Conservation (phyloP, 768 basidiomycete genomes). For the Pulveroboletus ravenelii region DNA sequence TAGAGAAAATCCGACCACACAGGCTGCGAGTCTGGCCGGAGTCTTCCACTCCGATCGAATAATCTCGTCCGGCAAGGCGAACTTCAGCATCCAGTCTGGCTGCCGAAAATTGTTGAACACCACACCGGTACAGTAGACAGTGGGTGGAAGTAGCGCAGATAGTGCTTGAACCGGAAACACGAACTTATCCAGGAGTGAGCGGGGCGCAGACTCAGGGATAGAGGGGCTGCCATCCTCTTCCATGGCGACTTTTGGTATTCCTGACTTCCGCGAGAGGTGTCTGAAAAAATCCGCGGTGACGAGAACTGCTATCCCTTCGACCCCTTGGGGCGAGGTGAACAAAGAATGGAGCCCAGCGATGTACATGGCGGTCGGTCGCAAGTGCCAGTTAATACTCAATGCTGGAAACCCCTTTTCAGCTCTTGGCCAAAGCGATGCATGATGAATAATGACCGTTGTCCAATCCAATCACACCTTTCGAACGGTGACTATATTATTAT, state of each 20-base stretch:
- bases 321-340: conserved; percentile 8
- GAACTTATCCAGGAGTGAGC: conserved; percentile 24
- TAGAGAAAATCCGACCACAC: conserved; percentile 20
- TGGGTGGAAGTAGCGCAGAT: conserved; percentile 22
- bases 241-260: neutral
- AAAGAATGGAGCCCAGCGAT: conserved; percentile 23
- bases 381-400: neutral
- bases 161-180: conserved; percentile 26
- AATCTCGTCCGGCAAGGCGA: conserved; percentile 24
- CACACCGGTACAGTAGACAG: conserved; percentile 26
- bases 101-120: conserved; percentile 29
- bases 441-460: conserved; percentile 17
- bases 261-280: conserved; percentile 12
- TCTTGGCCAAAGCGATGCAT: conserved; percentile 9
- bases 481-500: neutral
- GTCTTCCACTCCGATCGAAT: conserved; percentile 21
- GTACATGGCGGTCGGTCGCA: conserved; percentile 23
- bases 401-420: conserved; percentile 13
- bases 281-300: conserved; percentile 24
- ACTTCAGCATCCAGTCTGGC: conserved; percentile 32
- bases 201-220: conserved; percentile 10
- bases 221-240: conserved; percentile 16
- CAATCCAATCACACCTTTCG: neutral
- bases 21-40: conserved; percentile 26
- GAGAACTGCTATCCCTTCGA: conserved; percentile 24